These are phyloP conservation scores for Tetrahymena thermophila DNA, from an alignment of 73 alveolate species.

Conservation along the genomic window DNA sequence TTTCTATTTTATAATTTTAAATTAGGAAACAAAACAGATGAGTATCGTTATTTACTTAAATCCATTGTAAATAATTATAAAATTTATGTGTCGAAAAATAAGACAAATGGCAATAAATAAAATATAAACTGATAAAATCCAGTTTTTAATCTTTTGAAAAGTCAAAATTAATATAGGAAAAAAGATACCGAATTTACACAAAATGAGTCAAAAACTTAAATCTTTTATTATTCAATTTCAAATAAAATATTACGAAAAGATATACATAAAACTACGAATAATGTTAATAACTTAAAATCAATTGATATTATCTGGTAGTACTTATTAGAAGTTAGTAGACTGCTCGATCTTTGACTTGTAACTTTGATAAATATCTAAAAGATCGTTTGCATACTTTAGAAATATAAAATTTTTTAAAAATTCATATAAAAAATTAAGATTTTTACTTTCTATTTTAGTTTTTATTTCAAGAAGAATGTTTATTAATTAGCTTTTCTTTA, in stretches of 20 bases:
- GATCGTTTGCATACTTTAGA: neutral
- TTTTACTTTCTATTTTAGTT: neutral
- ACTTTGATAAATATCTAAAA: neutral
- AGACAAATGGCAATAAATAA: no score
- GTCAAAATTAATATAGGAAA: neutral
- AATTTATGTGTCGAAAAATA: no score
- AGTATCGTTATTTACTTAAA: no score
- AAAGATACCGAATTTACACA: neutral
- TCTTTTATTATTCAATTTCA: neutral
- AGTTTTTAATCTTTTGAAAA: no score
- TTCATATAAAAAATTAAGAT: no score
- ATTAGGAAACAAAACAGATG: neutral
- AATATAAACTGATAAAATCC: no score
- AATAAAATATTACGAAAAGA: no score
- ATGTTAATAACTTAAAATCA: neutral
- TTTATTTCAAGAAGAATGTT: no score
- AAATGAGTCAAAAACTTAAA: neutral
- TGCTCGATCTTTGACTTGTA: neutral
- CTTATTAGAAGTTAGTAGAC: neutral
- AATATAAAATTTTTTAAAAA: no score
- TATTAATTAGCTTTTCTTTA: neutral
- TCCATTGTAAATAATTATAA: no score
- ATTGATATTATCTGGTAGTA: neutral
- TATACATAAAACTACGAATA: neutral
- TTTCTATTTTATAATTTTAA: neutral